phyloP scores from a whole-genome alignment of 1,139 yeast genomes.

The Saccharomycopsis phalli region DNA sequence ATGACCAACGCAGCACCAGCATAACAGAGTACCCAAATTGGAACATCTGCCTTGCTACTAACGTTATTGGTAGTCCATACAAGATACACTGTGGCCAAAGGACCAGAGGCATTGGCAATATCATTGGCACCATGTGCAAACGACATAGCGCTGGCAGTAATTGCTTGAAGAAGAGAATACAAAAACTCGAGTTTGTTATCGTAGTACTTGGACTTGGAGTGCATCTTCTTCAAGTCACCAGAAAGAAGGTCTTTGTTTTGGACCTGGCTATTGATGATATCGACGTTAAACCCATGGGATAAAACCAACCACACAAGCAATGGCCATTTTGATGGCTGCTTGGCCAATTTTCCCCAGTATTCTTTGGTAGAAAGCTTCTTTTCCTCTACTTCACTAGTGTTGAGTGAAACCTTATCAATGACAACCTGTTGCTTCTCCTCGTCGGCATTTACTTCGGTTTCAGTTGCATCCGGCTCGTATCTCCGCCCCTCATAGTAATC shows the following conservation, averaged over 20 bases:
- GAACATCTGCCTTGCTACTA: conserved; percentile 47
- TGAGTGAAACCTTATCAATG: neutral
- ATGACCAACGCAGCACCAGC: conserved; percentile 61
- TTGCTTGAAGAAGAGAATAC: conserved; percentile 60
- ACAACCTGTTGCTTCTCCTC: conserved; percentile 19
- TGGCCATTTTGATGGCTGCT: conserved; percentile 48
- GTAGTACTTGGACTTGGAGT: conserved; percentile 52
- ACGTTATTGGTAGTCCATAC: conserved; percentile 50
- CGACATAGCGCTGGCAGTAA: conserved; percentile 74
- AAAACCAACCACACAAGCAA: conserved; percentile 39
- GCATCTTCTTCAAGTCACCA: conserved; percentile 41
- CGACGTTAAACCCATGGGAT: conserved; percentile 57
- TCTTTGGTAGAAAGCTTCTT: conserved; percentile 31
- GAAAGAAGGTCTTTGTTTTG: conserved; percentile 24
- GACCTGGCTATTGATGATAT: conserved; percentile 47
- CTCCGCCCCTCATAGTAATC: conserved; percentile 64
- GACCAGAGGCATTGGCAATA: conserved; percentile 74
- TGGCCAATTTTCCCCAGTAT: conserved; percentile 36
- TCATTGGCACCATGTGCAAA: conserved; percentile 81
- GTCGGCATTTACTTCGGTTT: conserved; percentile 13
- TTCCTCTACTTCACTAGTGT: neutral
- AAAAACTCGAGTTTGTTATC: conserved; percentile 66
- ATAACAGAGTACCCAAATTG: conserved; percentile 63
- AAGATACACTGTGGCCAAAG: conserved; percentile 56
- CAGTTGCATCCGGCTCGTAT: conserved; percentile 24